phyloP scores from a whole-genome alignment of 495 filamentous ascomycete species.

The Penicillium cosmopolitanum region DNA sequence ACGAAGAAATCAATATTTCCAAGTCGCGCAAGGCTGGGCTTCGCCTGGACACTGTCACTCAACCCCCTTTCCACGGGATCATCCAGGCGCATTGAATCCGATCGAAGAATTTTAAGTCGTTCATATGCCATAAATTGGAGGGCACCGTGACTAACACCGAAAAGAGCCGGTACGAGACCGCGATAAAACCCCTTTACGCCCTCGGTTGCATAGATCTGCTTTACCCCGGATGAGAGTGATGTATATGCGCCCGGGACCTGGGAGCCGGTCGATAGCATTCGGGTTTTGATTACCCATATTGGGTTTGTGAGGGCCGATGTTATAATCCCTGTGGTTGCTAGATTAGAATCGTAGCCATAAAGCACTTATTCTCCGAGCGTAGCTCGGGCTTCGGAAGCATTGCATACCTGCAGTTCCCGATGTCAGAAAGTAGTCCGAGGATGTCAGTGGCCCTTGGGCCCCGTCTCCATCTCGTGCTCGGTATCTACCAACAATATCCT shows the following conservation, averaged over 20 bases:
- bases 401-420: constrained; percentile 72
- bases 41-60: constrained; percentile 7
- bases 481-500: constrained; percentile 44
- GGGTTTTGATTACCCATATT: constrained; percentile 98
- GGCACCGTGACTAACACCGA: constrained; percentile 93
- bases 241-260: constrained; percentile 77
- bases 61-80: not conserved
- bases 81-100: constrained; percentile 7
- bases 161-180: constrained; percentile 77
- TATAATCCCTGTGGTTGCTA: constrained; percentile 49
- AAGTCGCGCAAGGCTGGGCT: constrained; percentile 40
- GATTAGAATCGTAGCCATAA: not conserved
- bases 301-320: constrained; percentile 89
- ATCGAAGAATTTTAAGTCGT: constrained; percentile 69
- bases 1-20: constrained; percentile 76
- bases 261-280: constrained; percentile 86
- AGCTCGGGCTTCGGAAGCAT: not conserved
- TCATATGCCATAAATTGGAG: constrained; percentile 98
- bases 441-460: constrained; percentile 49
- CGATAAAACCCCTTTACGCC: constrained; percentile 81
- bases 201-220: constrained; percentile 65
- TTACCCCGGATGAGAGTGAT: constrained; percentile 70
- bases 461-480: constrained; percentile 13
- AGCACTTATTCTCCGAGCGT: not conserved
- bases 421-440: constrained; percentile 80